Base-by-base conservation (phyloP, 345 rosid species). In the Gossypium herbaceum region DNA sequence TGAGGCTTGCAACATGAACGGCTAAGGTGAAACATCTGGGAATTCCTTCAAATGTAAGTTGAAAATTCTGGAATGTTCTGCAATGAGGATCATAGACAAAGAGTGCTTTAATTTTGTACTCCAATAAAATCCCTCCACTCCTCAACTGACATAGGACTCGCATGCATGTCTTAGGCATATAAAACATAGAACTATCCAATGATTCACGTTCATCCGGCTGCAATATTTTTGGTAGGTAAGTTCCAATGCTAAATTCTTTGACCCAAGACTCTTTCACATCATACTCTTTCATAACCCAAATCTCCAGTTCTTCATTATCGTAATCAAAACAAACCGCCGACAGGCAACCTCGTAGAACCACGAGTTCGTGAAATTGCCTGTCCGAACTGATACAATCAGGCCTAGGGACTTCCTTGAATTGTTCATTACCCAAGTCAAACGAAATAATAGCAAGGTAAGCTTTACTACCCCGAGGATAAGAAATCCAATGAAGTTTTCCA, bases 401-500 rank as follows among this genome's bases (percentile, higher is more conserved):
- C 71, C 82, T 85, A 16, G 90, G 88, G 7, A 92, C 84, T 82
- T 90, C 98, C 68, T 74, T 63, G 86, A 92, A 92, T 70, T 83
- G 84, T 81, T 94, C 98, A 71, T 85, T 87, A 9, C 60, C 85
- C 50, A 94, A 73, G 82, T 94, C 97, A 77, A 94, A 86, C 0
- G 98, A 90, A 7, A 94, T 81, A 8, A 90, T 73, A 81, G 84
- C 79, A 19, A 92, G 83, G 29, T 85, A 84, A 0, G 91, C 88
- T 43, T 84, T 81, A 70, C 85, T 78, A 59, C 92, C 81, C 2
- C 85, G 77, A 0, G 90, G 93, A 24, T 87, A 66, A 2, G 89
- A 84, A 5, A 89, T 89, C 88, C 90, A 94, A 77, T 94, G 98
- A 62, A 94, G 86, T 84, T 87, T 86, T n/a, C 97, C 93, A 25